These are phyloP conservation scores for Stagonosporopsis cucurbitacearum DNA, from an alignment of 2,329 filamentous ascomycete species.

Conservation along the genomic window DNA sequence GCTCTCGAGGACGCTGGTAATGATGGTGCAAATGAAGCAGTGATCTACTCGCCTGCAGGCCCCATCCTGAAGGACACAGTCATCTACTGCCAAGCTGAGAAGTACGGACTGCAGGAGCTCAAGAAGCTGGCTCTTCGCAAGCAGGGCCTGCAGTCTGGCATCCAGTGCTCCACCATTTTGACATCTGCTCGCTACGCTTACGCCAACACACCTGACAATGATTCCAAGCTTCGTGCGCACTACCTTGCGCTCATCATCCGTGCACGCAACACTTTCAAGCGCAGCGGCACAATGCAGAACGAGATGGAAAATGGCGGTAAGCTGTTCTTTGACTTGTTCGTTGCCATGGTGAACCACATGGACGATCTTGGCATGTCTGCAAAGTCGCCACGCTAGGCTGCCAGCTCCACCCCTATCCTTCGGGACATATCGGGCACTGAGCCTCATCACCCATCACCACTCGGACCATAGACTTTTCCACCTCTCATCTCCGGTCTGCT, in stretches of 20 bases:
- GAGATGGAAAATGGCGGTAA: conserved; percentile 90
- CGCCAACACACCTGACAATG: conserved; percentile 83
- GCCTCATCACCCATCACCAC: conserved; percentile 7
- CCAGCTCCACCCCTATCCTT: conserved; percentile 18
- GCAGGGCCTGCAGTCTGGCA: conserved; percentile 84
- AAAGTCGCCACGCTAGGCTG: conserved; percentile 40
- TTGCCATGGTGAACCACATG: conserved; percentile 90
- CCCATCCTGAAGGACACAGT: conserved; percentile 86
- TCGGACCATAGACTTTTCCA: conserved; percentile 7
- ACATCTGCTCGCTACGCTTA: conserved; percentile 90
- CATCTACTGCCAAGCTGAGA: conserved; percentile 87
- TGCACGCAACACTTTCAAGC: conserved; percentile 85
- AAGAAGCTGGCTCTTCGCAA: conserved; percentile 86
- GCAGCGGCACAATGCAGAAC: conserved; percentile 92
- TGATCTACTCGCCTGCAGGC: conserved; percentile 67
- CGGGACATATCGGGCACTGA: conserved; percentile 5
- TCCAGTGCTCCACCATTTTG: conserved; percentile 84
- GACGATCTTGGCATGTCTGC: conserved; percentile 39
- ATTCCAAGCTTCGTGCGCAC: conserved; percentile 89
- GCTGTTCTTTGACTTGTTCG: conserved; percentile 92
- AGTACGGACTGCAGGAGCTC: conserved; percentile 81
- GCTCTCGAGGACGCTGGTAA: conserved; percentile 71
- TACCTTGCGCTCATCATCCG: conserved; percentile 93
- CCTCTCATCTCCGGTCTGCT: conserved; percentile 28
- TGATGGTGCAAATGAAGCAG: conserved; percentile 49